A percentile compares a stretch with the other conserved stretches of the same genome.
Evolutionary conservation across 2,329 filamentous ascomycete genomes (phyloP).

Genomic region (Fusarium phyllophilum): DNA sequence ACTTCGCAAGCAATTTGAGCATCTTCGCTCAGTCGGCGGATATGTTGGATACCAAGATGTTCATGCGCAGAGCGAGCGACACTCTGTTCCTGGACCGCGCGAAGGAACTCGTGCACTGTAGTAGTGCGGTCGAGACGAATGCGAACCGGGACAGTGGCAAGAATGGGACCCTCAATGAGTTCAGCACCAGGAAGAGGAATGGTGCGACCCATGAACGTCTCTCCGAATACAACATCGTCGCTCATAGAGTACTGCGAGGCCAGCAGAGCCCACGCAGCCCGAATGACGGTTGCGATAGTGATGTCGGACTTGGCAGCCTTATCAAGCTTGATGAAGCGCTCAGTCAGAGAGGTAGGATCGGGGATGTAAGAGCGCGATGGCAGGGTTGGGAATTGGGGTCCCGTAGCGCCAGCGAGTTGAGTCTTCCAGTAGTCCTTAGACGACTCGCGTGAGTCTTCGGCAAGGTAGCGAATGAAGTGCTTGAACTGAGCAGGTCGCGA

Average conservation of each 20-base stretch:
- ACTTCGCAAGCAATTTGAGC: slow-evolving; percentile 65
- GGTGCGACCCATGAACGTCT: slow-evolving; percentile 45
- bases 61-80: slow-evolving; percentile 44
- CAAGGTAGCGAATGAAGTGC: slow-evolving; percentile 40
- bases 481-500: slow-evolving; percentile 42
- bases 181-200: slow-evolving; percentile 44
- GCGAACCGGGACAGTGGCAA: slow-evolving; percentile 42
- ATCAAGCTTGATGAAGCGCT: slow-evolving; percentile 33
- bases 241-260: slow-evolving; percentile 43
- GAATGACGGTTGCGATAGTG: slow-evolving; percentile 40
- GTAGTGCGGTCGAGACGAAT: slow-evolving; percentile 38
- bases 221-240: slow-evolving; percentile 45
- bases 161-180: slow-evolving; percentile 45
- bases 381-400: slow-evolving; percentile 39
- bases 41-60: slow-evolving; percentile 48
- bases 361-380: slow-evolving; percentile 42
- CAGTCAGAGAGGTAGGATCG: slow-evolving; percentile 29
- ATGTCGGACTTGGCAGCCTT: slow-evolving; percentile 35
- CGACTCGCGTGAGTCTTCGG: slow-evolving; percentile 31
- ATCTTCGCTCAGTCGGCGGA: slow-evolving; percentile 57
- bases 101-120: slow-evolving; percentile 39
- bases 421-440: slow-evolving; percentile 39
- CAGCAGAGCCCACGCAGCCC: slow-evolving; percentile 45
- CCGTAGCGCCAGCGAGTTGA: slow-evolving; percentile 38
- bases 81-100: slow-evolving; percentile 43